These are phyloP conservation scores for Takashimella koratensis DNA, from an alignment of 1,284 basidiomycete species.

Conservation along the genomic window DNA sequence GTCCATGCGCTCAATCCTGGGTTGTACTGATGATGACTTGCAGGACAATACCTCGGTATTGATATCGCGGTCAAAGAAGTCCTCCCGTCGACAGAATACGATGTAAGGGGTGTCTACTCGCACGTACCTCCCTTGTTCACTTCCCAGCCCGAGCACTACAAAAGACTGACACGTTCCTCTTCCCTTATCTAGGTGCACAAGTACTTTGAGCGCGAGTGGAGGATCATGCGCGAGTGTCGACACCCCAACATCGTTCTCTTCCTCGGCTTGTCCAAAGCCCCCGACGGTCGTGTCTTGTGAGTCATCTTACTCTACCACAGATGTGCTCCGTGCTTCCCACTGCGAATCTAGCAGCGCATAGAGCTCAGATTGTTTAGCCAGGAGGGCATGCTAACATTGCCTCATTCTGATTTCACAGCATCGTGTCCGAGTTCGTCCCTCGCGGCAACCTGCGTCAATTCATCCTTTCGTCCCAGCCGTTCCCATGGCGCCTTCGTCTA, in stretches of 20 bases:
- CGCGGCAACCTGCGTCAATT: constrained; percentile 76
- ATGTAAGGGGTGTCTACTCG: no score
- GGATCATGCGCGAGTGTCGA: constrained; percentile 82
- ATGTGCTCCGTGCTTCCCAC: no score
- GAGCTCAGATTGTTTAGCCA: no score
- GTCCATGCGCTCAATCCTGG: constrained; percentile 4
- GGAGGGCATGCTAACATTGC: no score
- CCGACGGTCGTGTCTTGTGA: constrained; percentile 71
- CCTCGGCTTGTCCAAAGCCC: constrained; percentile 85
- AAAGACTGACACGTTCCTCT: no score
- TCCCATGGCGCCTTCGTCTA: constrained; percentile 85
- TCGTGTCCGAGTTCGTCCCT: constrained; percentile 78
- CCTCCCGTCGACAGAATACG: constrained; percentile 79
- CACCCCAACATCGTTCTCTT: constrained; percentile 94
- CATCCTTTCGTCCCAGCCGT: constrained; percentile 68
- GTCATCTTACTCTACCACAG: no score
- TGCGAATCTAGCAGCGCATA: no score
- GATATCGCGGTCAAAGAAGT: constrained; percentile 97
- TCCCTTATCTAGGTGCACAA: constrained; percentile 67
- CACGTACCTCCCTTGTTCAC: no score
- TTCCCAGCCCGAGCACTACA: no score
- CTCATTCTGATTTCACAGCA: constrained; percentile 52
- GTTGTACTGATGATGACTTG: not conserved
- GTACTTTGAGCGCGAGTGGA: constrained; percentile 97
- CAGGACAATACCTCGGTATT: constrained; percentile 86